Conservation (phyloP, 2,329 filamentous ascomycete genomes). For the Capronia epimyces region DNA sequence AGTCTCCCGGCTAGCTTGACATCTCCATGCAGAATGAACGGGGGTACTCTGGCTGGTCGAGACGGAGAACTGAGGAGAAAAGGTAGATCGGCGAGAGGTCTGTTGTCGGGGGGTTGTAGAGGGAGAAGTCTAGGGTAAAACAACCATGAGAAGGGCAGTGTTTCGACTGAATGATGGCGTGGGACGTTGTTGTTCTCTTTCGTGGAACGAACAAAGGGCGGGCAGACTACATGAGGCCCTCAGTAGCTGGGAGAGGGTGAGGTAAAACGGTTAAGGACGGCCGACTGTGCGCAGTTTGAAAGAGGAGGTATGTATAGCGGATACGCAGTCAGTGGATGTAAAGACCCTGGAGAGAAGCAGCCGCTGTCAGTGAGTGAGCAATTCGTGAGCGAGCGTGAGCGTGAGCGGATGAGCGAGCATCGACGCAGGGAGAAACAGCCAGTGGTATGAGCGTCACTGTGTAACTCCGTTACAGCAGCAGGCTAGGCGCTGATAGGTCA, state of each 20-base stretch:
- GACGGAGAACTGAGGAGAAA: background rate
- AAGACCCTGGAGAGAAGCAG: background rate
- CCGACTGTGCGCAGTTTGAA: background rate
- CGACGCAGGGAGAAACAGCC: background rate
- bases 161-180: background rate
- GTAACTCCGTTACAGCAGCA: background rate
- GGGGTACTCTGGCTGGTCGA: slow-evolving; percentile 5
- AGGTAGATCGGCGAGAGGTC: background rate
- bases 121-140: background rate
- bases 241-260: background rate
- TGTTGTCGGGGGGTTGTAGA: background rate
- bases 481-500: background rate
- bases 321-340: background rate
- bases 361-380: background rate
- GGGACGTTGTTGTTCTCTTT: background rate
- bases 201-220: slow-evolving; percentile 1
- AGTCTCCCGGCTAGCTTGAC: slow-evolving; percentile 24
- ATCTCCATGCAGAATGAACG: slow-evolving; percentile 12
- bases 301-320: background rate
- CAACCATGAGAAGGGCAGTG: background rate
- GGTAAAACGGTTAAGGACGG: background rate
- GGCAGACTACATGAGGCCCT: slow-evolving; percentile 1
- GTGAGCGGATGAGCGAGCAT: background rate
- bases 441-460: background rate
- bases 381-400: background rate